Evolutionary conservation across 2,329 filamentous ascomycete species (phyloP), one percentile per base, ranked within the genome.

Genomic region (Beauveria sp.): DNA sequence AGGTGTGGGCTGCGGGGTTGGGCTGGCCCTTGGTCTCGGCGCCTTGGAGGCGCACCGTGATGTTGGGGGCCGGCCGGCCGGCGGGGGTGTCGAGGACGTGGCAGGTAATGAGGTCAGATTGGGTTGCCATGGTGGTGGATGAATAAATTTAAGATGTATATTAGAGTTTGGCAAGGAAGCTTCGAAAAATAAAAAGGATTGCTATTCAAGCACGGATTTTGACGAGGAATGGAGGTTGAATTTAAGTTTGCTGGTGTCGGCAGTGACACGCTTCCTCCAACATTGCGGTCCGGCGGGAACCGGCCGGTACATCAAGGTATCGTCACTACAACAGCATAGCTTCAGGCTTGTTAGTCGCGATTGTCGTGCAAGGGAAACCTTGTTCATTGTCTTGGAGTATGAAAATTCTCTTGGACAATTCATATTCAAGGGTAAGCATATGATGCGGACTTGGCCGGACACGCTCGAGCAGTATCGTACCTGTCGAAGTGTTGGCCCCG

Each of bases 61-160:
- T 83, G 64, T 79, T 78, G 61, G 80, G 74, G 18, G 84, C 90
- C 22, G 90, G 90, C 61, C 81, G 81, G 69, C 90, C 90, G 63
- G 82, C 77, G n/a, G 85, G 83, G 12, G 90, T 93, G 79, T 94
- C 89, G 72, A 94, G 89, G 73, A 92, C 84, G 79, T 94, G 90
- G 79, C 90, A 93, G 73, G 90, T 93, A 70, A 94, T 93, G 70
- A 84, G 84, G 70, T 86, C 84, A 69, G 83, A 84, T 40, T 62
- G 54, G n/a, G 50, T 47, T 16, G 60, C 44, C 60, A 62, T 62
- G 46, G 5, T 30, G 2, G 28, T 30, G 28, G 9, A 10, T 30
- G 28, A 30, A 1, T 10, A 10, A 10, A 30, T 10, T 30, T 30
- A 10, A 9, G 3, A 30, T 3, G 9, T 9, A 10, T 30, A 30